A percentile compares a stretch with the other conserved stretches of the same genome.
Conservation (phyloP, 2,329 filamentous ascomycete genomes). For the Calonectria hongkongensis region DNA sequence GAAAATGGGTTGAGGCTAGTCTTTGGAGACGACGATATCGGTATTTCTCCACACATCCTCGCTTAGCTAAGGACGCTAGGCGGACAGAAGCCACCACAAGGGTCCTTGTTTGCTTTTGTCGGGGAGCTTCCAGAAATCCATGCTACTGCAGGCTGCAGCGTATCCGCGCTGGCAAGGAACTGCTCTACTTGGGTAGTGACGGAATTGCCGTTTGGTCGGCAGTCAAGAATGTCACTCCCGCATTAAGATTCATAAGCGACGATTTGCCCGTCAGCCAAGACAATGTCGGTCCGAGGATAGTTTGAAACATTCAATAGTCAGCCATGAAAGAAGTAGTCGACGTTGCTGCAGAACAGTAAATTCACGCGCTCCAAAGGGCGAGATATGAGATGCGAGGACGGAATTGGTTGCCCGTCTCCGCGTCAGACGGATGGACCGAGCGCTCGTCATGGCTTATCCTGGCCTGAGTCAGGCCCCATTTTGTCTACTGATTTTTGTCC, state of each 20-base stretch:
- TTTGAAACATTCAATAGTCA: background rate
- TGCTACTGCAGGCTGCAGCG: conserved; percentile 25
- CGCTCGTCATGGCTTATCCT: conserved; percentile 28
- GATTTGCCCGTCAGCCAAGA: conserved; percentile 13
- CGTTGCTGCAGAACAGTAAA: background rate
- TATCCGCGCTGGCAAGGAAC: conserved; percentile 32
- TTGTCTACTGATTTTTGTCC: conserved; percentile 17
- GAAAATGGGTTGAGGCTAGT: conserved; percentile 30
- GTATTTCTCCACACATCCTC: conserved; percentile 17
- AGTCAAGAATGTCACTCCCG: conserved; percentile 30
- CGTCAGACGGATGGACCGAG: conserved; percentile 7
- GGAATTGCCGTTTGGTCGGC: conserved; percentile 32
- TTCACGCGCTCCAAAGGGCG: background rate
- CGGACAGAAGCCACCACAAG: conserved; percentile 11
- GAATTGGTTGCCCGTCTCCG: background rate
- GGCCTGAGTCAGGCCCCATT: conserved; percentile 23
- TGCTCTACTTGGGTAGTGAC: conserved; percentile 20
- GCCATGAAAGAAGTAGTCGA: background rate
- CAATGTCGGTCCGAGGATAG: conserved; percentile 10
- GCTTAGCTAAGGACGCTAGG: conserved; percentile 27
- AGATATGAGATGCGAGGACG: background rate
- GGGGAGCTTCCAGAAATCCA: conserved; percentile 37
- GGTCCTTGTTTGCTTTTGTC: conserved; percentile 30
- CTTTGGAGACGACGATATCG: conserved; percentile 24
- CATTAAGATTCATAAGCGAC: background rate